These are phyloP conservation scores for Metschnikowia kofuensis DNA, from an alignment of 805 yeast species.

Conservation along the genomic window DNA sequence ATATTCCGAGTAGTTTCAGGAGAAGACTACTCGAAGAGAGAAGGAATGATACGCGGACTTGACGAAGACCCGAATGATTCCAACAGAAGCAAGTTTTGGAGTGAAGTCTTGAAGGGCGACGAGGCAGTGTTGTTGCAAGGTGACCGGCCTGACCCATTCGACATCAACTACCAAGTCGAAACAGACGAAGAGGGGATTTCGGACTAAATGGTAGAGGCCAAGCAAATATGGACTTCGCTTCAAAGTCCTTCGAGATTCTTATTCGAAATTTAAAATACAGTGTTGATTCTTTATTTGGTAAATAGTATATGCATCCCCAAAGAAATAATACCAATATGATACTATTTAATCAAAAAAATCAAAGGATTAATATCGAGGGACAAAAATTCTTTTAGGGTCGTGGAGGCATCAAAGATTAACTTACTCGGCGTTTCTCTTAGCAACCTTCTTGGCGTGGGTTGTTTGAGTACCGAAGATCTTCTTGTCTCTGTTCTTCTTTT, in stretches of 20 bases:
- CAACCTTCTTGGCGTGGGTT: constrained; percentile 88
- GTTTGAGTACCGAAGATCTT: constrained; percentile 98
- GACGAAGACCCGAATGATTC: not conserved
- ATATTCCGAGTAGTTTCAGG: constrained; percentile 58
- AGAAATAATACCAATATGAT: constrained; percentile 20
- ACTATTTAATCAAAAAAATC: constrained; percentile 16
- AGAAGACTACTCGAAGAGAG: constrained; percentile 15
- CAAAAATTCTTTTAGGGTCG: constrained; percentile 18
- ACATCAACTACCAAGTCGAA: constrained; percentile 7
- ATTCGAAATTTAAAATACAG: constrained; percentile 7
- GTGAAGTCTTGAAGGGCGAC: constrained; percentile 11
- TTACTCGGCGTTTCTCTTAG: constrained; percentile 87
- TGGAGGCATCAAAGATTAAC: constrained; percentile 18
- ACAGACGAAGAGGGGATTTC: constrained; percentile 17
- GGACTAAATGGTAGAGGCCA: constrained; percentile 3
- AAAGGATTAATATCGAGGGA: constrained; percentile 17
- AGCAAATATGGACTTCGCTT: not conserved
- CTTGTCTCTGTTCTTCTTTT: constrained; percentile 99
- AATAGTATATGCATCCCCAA: constrained; percentile 23
- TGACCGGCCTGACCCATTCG: constrained; percentile 13
- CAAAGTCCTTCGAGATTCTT: not conserved
- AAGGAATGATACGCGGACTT: constrained; percentile 12
- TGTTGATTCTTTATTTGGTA: constrained; percentile 21
- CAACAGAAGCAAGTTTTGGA: constrained; percentile 11
- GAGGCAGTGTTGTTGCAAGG: constrained; percentile 3